Evolutionary conservation across 176 grass and related monocot genomes (phyloP).

Genomic region (Ampelocalamus luodianensis): DNA sequence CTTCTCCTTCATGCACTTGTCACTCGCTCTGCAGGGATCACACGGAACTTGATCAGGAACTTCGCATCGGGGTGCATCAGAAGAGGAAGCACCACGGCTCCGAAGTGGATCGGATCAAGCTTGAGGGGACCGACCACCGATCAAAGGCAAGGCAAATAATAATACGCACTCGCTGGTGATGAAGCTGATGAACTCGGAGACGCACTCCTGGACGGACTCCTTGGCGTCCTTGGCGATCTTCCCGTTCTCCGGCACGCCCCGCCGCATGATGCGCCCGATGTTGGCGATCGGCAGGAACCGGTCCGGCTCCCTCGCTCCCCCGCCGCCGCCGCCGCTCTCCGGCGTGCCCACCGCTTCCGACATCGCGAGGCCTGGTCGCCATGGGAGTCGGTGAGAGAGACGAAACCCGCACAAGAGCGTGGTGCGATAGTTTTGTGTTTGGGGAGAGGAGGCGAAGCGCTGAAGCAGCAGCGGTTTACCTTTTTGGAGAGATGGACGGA

Average conservation of each 20-base stretch:
- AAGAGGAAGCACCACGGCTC: neutral
- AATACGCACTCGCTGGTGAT: constrained; percentile 72
- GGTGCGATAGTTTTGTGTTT: neutral
- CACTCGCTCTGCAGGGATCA: constrained; percentile 61
- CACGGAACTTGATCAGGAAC: neutral
- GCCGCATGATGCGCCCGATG: constrained; percentile 76
- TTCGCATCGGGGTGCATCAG: neutral
- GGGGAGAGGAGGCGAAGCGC: neutral
- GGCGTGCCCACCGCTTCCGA: constrained; percentile 49
- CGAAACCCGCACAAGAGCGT: too few relatives aligned
- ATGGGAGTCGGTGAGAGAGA: constrained; percentile 26
- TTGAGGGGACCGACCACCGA: neutral
- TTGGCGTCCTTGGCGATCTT: constrained; percentile 87
- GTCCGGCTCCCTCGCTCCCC: constrained; percentile 60
- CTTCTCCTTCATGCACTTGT: constrained; percentile 85
- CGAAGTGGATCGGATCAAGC: constrained; percentile 11
- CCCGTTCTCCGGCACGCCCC: constrained; percentile 75
- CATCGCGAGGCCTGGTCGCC: constrained; percentile 42
- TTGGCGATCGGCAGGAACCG: constrained; percentile 80
- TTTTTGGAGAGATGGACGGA: constrained; percentile 41
- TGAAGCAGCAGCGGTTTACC: constrained; percentile 15
- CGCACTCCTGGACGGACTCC: constrained; percentile 81
- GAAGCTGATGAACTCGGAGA: constrained; percentile 89
- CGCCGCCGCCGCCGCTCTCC: constrained; percentile 31
- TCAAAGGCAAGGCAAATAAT: neutral